Percentiles rank a stretch among this genome's conserved stretches.
Evolutionary conservation across 2,329 filamentous ascomycete species (phyloP).

Genomic region (Talaromyces sp.): DNA sequence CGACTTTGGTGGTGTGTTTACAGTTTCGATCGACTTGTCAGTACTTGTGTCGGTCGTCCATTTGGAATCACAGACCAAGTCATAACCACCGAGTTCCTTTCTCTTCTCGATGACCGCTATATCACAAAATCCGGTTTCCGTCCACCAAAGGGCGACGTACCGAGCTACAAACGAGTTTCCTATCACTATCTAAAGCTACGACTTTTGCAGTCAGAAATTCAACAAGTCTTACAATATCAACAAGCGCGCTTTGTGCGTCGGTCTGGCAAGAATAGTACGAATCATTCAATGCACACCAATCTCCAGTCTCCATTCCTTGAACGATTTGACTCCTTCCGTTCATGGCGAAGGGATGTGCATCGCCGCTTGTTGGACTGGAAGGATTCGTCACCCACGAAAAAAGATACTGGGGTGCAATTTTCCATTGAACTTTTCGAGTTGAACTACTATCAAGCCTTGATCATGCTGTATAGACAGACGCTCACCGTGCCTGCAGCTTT

Average conservation of each 20-base stretch:
- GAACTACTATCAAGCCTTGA: conserved; percentile 97
- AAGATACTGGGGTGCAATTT: conserved; percentile 82
- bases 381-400: conserved; percentile 69
- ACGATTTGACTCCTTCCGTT: conserved; percentile 78
- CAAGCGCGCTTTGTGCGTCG: conserved; percentile 76
- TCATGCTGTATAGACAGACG: conserved; percentile 92
- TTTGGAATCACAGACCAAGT: conserved; percentile 96
- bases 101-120: conserved; percentile 78
- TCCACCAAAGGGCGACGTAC: conserved; percentile 57
- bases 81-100: conserved; percentile 92
- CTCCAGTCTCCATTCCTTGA: conserved; percentile 81
- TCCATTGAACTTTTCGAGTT: conserved; percentile 85
- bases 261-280: conserved; percentile 60
- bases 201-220: conserved; percentile 86
- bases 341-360: conserved; percentile 87
- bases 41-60: conserved; percentile 86
- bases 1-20: conserved; percentile 97
- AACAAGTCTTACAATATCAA: conserved; percentile 89
- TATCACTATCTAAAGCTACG: conserved; percentile 90
- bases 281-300: conserved; percentile 72
- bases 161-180: conserved; percentile 86
- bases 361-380: conserved; percentile 82
- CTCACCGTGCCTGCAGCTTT: conserved; percentile 80
- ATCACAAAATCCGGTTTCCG: conserved; percentile 77
- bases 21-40: conserved; percentile 89